Evolutionary conservation across 257 asterid species (phyloP), one percentile per base, ranked within the genome.

Genomic region (Salvia splendens): DNA sequence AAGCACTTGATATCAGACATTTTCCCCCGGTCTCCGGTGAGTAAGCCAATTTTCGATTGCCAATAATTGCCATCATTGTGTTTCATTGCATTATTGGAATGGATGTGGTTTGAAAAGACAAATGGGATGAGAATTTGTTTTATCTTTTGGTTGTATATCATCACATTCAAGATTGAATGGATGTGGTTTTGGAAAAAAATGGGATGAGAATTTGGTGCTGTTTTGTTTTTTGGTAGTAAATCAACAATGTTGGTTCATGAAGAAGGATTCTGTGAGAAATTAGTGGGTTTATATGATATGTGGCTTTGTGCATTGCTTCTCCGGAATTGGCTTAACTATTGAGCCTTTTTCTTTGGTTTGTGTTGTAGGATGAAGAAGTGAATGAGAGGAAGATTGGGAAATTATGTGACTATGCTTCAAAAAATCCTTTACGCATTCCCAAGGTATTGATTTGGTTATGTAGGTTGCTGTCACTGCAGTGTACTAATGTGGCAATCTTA

Each of bases 381-480:
- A 93, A 88, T 81, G 95, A 93, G 60, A 80, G 97, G 80, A 90
- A 83, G 84, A 94, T 94, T 59, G 95, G 90, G 46, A 94, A 94
- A 83, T 78, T 94, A 72, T 91, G 99, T 63, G 99, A 94, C 69
- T 94, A 94, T 76, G 97, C 95, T 65, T 84, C 86, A 0, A 94
- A 91, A 78, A 94, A 94, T 80, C 99, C 99, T 53, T 62, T 88
- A 84, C 96, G 99, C 66, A 94, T 94, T 72, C 99, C 99, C 12
- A 94, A 91, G 96, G 99, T 93, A 83, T 50, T 58, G 2, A 3
- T 58, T 1, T 41, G 45, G 32, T 50, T 54, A 59, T 8, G 38
- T 65, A 51, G 70, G 41, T 36, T 73, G 49, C 64, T 61, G 47
- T 50, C 36, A 48, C 33, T 62, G 28, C 17, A 8, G 51, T 54